Base-by-base conservation (phyloP, 2,329 filamentous ascomycete species). In the Colletotrichum gigasporum region DNA sequence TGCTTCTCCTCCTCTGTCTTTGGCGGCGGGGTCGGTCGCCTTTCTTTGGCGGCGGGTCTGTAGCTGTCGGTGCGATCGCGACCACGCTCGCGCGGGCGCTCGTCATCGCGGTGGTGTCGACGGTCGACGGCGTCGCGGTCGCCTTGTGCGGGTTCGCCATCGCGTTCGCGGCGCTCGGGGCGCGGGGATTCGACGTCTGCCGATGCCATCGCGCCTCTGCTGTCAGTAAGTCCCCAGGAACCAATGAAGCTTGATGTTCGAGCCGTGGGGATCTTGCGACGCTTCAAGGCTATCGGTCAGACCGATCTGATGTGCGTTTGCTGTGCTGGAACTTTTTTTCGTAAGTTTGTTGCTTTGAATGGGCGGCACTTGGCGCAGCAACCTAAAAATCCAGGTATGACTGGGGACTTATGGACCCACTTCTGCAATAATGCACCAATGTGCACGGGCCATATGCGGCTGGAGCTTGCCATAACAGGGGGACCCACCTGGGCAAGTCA, bases 1-100 rank as follows among this genome's bases (percentile, higher is more conserved):
- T 95, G 93, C 79, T 96, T 97, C 78, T 94, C 90, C 76, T 93
- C 93, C 71, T 92, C 93, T 47, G 87, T 89, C 67, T 82, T 83
- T 55, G 78, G 76, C 4, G 81, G 80, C 10, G 76, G 76, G 8
- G 79, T 77, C 37, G 77, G 75, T 63, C 77, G 51, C 14, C 52
- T 47, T 45, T 65, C 65, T 71, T 73, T 69, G 59, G 74, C 74
- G 34, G 72, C 71, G 22, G 83, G 83, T 42, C 82, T 80, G 67
- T 87, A 87, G 53, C 78, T 84, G 72, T 86, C 85, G 69, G 76
- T 77, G 47, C 74, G 82, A 74, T 83, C 81, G 71, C 81, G 81
- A 45, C 26, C 70, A 65, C 44, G 70, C 63, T n/a, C 42, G 66
- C 76, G 63, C 71, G 26, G 47, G 26, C 47, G 56, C 16, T 63